phyloP scores from a whole-genome alignment of 129 eudicot species.

The Chrysanthemum lavandulifolium region DNA sequence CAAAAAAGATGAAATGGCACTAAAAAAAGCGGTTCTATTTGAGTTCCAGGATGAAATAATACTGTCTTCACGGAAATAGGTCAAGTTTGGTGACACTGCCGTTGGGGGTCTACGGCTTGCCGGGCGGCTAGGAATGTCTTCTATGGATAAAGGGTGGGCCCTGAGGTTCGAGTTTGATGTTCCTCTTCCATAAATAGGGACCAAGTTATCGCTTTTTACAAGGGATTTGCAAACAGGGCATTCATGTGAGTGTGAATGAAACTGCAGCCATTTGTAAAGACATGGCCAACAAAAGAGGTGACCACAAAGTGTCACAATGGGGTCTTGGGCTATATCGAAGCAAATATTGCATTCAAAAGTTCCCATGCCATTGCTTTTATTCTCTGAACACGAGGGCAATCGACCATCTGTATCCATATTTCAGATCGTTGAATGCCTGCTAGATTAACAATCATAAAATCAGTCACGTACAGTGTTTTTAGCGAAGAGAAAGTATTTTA shows the following conservation, averaged over 20 bases:
- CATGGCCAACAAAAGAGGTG: conserved; percentile 90
- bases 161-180: conserved; percentile 41
- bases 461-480: not conserved
- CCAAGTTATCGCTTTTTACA: conserved; percentile 53
- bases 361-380: conserved; percentile 28
- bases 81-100: conserved; percentile 45
- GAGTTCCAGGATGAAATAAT: conserved; percentile 41
- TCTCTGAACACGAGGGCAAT: conserved; percentile 33
- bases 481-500: too few species aligned
- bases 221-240: conserved; percentile 74
- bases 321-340: conserved; percentile 71
- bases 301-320: conserved; percentile 71
- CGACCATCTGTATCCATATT: conserved; percentile 34
- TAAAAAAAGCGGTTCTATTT: conserved; percentile 42
- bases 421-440: conserved; percentile 20
- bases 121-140: conserved; percentile 63
- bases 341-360: conserved; percentile 75
- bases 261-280: conserved; percentile 66
- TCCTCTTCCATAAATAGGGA: conserved; percentile 78
- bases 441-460: not conserved
- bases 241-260: conserved; percentile 53
- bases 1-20: conserved; percentile 48
- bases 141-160: conserved; percentile 23
- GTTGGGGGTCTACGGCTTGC: conserved; percentile 61
- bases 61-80: conserved; percentile 46